phyloP scores from a whole-genome alignment of 306 rosid genomes.

The Lithocarpus polystachyus region DNA sequence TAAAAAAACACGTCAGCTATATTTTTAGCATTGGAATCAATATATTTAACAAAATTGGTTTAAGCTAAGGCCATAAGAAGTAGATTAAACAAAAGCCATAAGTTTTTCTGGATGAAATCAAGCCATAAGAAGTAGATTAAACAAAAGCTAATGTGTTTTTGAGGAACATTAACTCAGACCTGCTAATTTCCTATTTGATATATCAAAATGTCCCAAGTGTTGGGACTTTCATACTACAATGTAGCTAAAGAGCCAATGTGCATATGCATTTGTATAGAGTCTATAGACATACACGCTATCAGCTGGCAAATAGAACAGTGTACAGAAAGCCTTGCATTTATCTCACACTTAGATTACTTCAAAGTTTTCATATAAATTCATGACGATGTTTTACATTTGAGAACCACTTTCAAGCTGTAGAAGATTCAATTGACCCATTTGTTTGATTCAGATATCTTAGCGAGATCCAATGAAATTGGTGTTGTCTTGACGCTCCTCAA shows the following conservation, averaged over 20 bases:
- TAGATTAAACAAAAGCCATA: not conserved
- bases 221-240: not conserved
- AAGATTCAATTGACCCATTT: slow-evolving; percentile 14
- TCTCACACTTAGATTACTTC: not conserved
- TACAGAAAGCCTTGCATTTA: not conserved
- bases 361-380: not conserved
- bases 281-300: not conserved
- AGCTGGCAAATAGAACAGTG: not conserved
- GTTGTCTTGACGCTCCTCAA: slow-evolving; percentile 17
- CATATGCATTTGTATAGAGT: not conserved
- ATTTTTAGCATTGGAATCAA: not conserved
- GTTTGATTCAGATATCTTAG: not conserved
- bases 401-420: slow-evolving; percentile 8
- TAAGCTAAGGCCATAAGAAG: not conserved
- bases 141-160: not conserved
- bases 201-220: not conserved
- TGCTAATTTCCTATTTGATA: not conserved
- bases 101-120: not conserved
- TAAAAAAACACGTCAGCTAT: not conserved
- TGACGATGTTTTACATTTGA: slow-evolving; percentile 5
- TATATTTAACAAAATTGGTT: not conserved
- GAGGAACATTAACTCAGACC: not conserved
- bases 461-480: slow-evolving; percentile 8
- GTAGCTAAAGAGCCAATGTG: not conserved
- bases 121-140: not conserved